Conservation (phyloP, 805 yeast species). For the Ogataea nitratoaversa region DNA sequence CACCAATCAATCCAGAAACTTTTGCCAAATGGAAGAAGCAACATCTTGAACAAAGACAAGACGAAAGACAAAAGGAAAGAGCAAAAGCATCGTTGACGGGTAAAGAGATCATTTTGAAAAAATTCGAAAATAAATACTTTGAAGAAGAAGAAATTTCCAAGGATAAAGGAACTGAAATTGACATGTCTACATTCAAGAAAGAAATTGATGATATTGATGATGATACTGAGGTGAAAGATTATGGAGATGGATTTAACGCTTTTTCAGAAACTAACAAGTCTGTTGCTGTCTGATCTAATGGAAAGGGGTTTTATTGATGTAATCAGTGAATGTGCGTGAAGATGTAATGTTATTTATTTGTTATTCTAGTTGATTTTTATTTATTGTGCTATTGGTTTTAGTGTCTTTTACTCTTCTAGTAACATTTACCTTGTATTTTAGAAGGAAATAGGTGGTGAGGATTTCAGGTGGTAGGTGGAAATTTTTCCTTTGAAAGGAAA, state of each 20-base stretch:
- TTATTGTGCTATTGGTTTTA: background rate
- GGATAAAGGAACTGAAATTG: slow-evolving; percentile 49
- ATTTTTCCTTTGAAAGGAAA: background rate
- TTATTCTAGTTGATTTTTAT: background rate
- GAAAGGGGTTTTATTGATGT: too few relatives aligned
- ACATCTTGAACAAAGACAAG: slow-evolving; percentile 55
- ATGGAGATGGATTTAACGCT: slow-evolving; percentile 60
- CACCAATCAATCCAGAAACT: slow-evolving; percentile 82
- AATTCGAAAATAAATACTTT: slow-evolving; percentile 53
- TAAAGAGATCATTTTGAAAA: slow-evolving; percentile 60
- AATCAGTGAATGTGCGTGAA: background rate
- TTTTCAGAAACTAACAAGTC: slow-evolving; percentile 28
- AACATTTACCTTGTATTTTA: background rate
- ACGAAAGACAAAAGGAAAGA: slow-evolving; percentile 38
- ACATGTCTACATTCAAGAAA: slow-evolving; percentile 53
- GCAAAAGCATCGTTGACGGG: slow-evolving; percentile 58
- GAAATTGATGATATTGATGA: slow-evolving; percentile 52
- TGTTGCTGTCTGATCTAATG: background rate
- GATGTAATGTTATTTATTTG: background rate
- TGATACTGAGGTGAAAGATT: slow-evolving; percentile 53
- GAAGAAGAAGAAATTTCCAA: slow-evolving; percentile 46
- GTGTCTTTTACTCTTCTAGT: background rate
- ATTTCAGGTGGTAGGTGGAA: background rate
- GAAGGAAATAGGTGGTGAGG: background rate
- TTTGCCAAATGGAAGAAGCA: slow-evolving; percentile 80